phyloP scores from a whole-genome alignment of 108 stramenopile species.

The Stephanodiscus triporus region DNA sequence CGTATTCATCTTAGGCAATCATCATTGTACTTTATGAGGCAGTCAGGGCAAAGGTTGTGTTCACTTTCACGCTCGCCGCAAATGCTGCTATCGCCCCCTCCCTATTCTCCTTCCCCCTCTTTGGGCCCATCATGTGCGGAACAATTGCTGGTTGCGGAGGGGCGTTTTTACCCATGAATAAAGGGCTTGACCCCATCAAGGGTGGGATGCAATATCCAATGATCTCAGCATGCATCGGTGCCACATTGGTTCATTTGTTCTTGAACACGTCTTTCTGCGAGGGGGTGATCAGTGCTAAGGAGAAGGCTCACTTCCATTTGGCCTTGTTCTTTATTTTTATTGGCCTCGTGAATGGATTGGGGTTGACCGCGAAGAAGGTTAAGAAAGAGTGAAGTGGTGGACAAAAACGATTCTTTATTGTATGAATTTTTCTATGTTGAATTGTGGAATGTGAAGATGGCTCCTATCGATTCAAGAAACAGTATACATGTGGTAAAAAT shows the following conservation, averaged over 20 bases:
- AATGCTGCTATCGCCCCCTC: slow-evolving; percentile 68
- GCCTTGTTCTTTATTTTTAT: slow-evolving; percentile 77
- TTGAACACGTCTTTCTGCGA: slow-evolving; percentile 65
- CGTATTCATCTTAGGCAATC: slow-evolving; percentile 33
- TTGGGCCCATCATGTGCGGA: slow-evolving; percentile 92
- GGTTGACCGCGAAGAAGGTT: slow-evolving; percentile 29
- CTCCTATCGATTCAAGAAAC: no score
- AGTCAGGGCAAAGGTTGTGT: slow-evolving; percentile 76
- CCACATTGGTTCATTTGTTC: slow-evolving; percentile 80
- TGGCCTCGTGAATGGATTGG: slow-evolving; percentile 48
- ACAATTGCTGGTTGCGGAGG: slow-evolving; percentile 88
- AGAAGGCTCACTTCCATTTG: slow-evolving; percentile 76
- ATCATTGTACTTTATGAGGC: slow-evolving; percentile 72
- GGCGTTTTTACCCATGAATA: slow-evolving; percentile 85
- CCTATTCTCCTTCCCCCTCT: slow-evolving; percentile 77
- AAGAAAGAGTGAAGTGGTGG: slow-evolving; percentile 36
- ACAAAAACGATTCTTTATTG: background rate
- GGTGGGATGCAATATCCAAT: slow-evolving; percentile 77
- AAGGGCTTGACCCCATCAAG: slow-evolving; percentile 86
- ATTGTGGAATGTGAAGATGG: no score
- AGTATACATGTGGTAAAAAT: background rate
- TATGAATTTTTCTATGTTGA: background rate
- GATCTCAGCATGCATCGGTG: slow-evolving; percentile 74
- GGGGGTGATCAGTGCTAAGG: slow-evolving; percentile 61
- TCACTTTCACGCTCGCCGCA: slow-evolving; percentile 68